Base-by-base conservation (phyloP, 352 stramenopile species). In the Phytophthora meadii region DNA sequence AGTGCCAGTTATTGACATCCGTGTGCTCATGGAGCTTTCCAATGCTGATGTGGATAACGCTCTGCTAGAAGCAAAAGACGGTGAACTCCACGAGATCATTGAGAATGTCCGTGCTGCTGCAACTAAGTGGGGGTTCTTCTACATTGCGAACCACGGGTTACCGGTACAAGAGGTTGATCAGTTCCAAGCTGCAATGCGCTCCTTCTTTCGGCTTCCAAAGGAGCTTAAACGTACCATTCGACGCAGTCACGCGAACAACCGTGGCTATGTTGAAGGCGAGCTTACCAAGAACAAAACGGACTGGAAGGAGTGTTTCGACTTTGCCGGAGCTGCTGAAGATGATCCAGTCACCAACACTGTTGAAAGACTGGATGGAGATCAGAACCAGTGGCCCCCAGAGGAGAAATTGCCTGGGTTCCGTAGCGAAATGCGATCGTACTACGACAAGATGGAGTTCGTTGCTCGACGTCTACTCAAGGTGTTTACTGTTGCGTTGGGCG, bases 231-330 rank as follows among this genome's bases (percentile, higher is more conserved):
- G 59, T 25, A 53, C 48, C 0, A 51, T 96, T 56, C 90, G 65
- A 9, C 96, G 90, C 68, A 84, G 22, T 54, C 77, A 60, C 42
- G 75, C 61, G 36, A 98, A 98, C 79, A 81, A 93, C 40, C 79
- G 92, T 50, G 94, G 94, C 19, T 98, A 90, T 70, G 98, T 97
- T 77, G 90, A 98, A 57, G 84, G 97, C 55, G 94, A 98, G 62
- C 74, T 98, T 25, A 98, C 94, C 46, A 98, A 98, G 78, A 89
- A 96, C 72, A 92, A 86, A 54, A 77, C 74, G 24, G 94, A 98
- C 74, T 97, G 90, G 88, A 98, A 98, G 52, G 84, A 98, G 65
- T 75, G 64, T 14, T 77, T 97, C 15, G 93, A 98, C 77, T 79
- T 81, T 46, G 71, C 71, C 9, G 76, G 76, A 8, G 68, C 19